Evolutionary conservation across 2,329 filamentous ascomycete genomes (phyloP), one percentile per base, ranked within the genome.

Genomic region (Alternaria alternata): DNA sequence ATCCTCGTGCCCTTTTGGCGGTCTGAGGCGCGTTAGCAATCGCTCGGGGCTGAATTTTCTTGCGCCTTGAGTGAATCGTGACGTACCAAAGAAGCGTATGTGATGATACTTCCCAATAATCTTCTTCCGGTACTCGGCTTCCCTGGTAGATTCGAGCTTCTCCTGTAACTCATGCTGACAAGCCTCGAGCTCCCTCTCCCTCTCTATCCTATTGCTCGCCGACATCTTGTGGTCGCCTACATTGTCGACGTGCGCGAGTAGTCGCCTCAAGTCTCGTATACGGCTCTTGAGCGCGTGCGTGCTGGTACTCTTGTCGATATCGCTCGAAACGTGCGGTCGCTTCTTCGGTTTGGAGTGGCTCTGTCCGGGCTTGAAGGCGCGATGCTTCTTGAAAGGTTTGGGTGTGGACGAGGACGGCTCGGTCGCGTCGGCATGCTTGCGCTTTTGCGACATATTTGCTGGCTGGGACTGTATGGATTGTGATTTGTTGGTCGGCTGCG

Each of bases 21-120:
- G 68, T 93, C 89, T 91, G 43, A 6, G 9, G 51, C 51, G 41
- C 47, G 43, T 62, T 62, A 63, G 60, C 32, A 47, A 30, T 38
- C 18, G 9, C 16, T 26, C 11, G 20, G 7, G 20, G n/a, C 16
- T 8, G 6, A 43, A 16, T 5, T 11, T 67, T 9, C 69, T 39
- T 24, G 48, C 28, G 43, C 18, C 8, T 1, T 22, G 32, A 24
- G 18, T 41, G 14, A 39, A 38, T n/a, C 12, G 30, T 28, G 1
- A 70, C 85, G 52, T 82, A 91, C 91, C 92, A 78, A 94, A 94
- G 75, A 95, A 95, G 28, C 92, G 84, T 51, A 94, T 87, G 86
- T 92, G 94, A 76, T 94, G 91, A 70, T 93, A 95, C 76, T 89
- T 91, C 51, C 83, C 83, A 63, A 94, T 93, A 86, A 94, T 92